These are phyloP conservation scores for Musa beccarii DNA, from an alignment of 176 grass and related monocot species.

Conservation along the genomic window DNA sequence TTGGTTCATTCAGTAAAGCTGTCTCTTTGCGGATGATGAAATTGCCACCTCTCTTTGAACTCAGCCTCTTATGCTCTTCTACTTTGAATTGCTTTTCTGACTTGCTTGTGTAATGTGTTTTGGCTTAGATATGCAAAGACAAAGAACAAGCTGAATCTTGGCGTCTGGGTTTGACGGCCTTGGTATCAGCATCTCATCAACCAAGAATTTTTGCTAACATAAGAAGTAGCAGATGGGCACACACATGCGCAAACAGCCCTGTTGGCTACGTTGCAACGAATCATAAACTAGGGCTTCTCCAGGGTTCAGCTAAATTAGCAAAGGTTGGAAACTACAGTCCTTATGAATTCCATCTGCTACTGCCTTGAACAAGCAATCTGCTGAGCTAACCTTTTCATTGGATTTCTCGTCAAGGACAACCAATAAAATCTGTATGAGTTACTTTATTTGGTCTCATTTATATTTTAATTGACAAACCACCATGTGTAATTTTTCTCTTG, in stretches of 20 bases:
- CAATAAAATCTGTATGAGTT: background rate
- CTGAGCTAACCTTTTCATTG: no score
- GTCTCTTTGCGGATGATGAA: constrained; percentile 8
- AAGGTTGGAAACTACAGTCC: constrained; percentile 32
- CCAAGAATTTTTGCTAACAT: constrained; percentile 51
- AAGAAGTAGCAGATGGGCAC: constrained; percentile 40
- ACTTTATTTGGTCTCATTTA: constrained; percentile 16
- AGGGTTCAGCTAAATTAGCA: constrained; percentile 48
- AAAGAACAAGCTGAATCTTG: constrained; percentile 81
- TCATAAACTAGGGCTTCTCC: constrained; percentile 42
- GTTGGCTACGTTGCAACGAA: constrained; percentile 61
- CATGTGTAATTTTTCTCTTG: constrained; percentile 17
- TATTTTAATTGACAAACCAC: constrained; percentile 12
- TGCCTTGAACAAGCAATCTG: no score
- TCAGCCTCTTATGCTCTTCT: background rate
- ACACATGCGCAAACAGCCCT: constrained; percentile 73
- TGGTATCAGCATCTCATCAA: constrained; percentile 45
- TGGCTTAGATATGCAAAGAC: constrained; percentile 76
- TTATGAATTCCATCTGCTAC: no score
- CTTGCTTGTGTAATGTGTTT: background rate
- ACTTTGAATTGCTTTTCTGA: no score
- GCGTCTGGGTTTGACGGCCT: constrained; percentile 55
- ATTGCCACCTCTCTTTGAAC: constrained; percentile 13
- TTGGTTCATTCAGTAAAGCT: background rate
- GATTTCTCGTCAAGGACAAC: background rate